Evolutionary conservation across 371 early-diverging fungal species (phyloP).

Genomic region (Apophysomyces ossiformis): DNA sequence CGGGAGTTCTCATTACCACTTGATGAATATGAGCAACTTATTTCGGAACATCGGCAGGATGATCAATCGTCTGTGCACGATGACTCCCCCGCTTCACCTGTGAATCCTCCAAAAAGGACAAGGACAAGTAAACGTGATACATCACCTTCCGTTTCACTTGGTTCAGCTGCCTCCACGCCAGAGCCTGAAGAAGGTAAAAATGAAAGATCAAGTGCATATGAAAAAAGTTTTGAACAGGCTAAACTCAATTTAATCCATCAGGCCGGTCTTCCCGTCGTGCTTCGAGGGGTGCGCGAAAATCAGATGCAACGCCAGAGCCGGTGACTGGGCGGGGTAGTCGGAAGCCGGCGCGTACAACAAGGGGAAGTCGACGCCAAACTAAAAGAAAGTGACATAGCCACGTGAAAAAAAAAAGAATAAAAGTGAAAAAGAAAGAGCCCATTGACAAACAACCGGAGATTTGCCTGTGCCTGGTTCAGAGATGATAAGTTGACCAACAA

Average conservation of each 20-base stretch:
- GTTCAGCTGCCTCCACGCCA: slow-evolving; percentile 62
- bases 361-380: slow-evolving; percentile 29
- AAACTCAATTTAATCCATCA: background rate
- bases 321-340: slow-evolving; percentile 26
- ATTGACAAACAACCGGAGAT: too few relatives aligned
- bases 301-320: slow-evolving; percentile 36
- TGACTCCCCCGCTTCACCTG: slow-evolving; percentile 37
- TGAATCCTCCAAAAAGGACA: slow-evolving; percentile 51
- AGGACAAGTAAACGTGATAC: slow-evolving; percentile 48
- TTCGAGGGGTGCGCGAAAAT: slow-evolving; percentile 27
- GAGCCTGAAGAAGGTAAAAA: slow-evolving; percentile 61
- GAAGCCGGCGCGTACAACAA: slow-evolving; percentile 17
- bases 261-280: slow-evolving; percentile 32
- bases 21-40: slow-evolving; percentile 61
- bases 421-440: slow-evolving; percentile 2
- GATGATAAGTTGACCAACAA: background rate
- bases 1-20: slow-evolving; percentile 61
- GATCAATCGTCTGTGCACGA: slow-evolving; percentile 37
- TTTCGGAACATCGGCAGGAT: slow-evolving; percentile 60
- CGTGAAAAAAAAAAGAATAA: slow-evolving; percentile 9
- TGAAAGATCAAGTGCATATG: background rate
- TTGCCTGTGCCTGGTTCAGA: too few relatives aligned
- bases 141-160: slow-evolving; percentile 60
- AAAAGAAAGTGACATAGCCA: slow-evolving; percentile 14
- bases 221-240: background rate